Evolutionary conservation across 2,329 filamentous ascomycete genomes (phyloP).

Genomic region (Sarocladium oryzae): DNA sequence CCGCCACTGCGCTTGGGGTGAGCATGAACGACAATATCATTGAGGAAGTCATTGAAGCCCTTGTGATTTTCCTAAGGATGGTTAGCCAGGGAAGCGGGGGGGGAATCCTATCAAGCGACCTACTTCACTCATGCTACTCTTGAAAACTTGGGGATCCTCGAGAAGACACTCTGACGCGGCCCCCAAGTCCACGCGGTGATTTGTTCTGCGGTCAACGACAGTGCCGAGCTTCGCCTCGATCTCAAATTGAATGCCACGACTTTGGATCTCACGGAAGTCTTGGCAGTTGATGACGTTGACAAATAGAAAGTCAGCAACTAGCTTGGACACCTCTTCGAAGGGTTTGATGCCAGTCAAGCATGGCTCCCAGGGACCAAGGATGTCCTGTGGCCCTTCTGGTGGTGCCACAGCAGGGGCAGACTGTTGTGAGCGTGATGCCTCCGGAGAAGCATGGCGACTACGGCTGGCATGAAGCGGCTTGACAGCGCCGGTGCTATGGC

Average conservation of each 20-base stretch:
- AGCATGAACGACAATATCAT: slow-evolving; percentile 56
- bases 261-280: slow-evolving; percentile 57
- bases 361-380: slow-evolving; percentile 55
- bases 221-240: slow-evolving; percentile 91
- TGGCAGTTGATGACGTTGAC: slow-evolving; percentile 60
- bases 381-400: slow-evolving; percentile 20
- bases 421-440: slow-evolving; percentile 23
- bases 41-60: slow-evolving; percentile 77
- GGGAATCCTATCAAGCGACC: no score
- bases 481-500: slow-evolving; percentile 16
- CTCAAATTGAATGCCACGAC: slow-evolving; percentile 70
- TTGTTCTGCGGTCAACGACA: slow-evolving; percentile 66
- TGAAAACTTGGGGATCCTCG: slow-evolving; percentile 61
- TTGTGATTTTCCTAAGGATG: slow-evolving; percentile 65
- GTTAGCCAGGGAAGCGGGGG: slow-evolving; percentile 16
- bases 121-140: slow-evolving; percentile 87
- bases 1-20: slow-evolving; percentile 41
- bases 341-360: slow-evolving; percentile 66
- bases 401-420: slow-evolving; percentile 16
- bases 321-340: slow-evolving; percentile 66
- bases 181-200: slow-evolving; percentile 60
- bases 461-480: slow-evolving; percentile 25
- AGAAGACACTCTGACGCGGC: slow-evolving; percentile 64
- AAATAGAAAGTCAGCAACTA: slow-evolving; percentile 77
- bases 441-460: slow-evolving; percentile 42